Percentiles rank a stretch among this genome's conserved stretches.
These are phyloP conservation scores for Eutrema salsugineum DNA, from an alignment of 441 rosid genomes.

Conservation along the genomic window DNA sequence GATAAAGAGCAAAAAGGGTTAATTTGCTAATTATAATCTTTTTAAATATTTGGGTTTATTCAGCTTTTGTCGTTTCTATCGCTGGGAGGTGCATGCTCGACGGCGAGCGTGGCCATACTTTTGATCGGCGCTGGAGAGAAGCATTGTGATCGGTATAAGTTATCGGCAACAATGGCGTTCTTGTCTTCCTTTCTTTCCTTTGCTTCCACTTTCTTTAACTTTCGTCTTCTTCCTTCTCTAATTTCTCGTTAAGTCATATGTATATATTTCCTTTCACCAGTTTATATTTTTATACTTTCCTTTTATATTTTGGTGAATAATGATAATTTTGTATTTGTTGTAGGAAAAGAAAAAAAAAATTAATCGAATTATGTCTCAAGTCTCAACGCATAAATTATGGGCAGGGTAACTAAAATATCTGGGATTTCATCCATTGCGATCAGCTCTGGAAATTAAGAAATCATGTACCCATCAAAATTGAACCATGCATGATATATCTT, in stretches of 20 bases:
- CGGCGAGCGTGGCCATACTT: slow-evolving; percentile 55
- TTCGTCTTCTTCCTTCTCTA: slow-evolving; percentile 60
- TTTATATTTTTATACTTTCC: not conserved
- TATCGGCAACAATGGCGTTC: slow-evolving; percentile 75
- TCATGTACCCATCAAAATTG: too few relatives aligned
- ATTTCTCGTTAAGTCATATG: not conserved
- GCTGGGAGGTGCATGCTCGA: slow-evolving; percentile 67
- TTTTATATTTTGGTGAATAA: not conserved
- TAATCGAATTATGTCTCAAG: not conserved
- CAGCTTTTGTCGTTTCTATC: slow-evolving; percentile 68
- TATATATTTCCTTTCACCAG: not conserved
- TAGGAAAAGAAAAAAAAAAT: not conserved
- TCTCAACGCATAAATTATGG: not conserved
- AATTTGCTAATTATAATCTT: not conserved
- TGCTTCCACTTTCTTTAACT: slow-evolving; percentile 67
- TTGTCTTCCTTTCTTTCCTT: slow-evolving; percentile 64
- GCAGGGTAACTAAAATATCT: not conserved
- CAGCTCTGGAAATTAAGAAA: too few relatives aligned
- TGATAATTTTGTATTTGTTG: not conserved
- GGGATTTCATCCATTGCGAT: too few relatives aligned
- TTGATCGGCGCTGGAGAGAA: slow-evolving; percentile 39
- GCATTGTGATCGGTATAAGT: slow-evolving; percentile 53
- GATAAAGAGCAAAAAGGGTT: not conserved
- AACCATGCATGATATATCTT: too few relatives aligned
- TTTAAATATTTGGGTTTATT: not conserved